A percentile compares a stretch with the other conserved stretches of the same genome.
Conservation (phyloP, 768 basidiomycete species). For the Daedaleopsis sinensis region DNA sequence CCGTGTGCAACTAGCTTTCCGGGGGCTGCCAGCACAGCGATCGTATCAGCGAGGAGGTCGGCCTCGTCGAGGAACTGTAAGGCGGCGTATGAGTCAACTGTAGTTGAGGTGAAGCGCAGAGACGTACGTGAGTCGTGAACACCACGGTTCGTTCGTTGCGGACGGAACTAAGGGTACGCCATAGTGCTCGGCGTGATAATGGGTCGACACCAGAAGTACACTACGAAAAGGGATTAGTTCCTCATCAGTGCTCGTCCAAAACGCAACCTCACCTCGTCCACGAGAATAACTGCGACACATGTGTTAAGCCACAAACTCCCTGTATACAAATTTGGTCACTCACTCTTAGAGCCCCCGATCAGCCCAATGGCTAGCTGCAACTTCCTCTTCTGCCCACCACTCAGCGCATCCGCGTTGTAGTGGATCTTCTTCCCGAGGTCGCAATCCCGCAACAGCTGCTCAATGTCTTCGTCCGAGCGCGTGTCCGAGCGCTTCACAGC, state of each 20-base stretch:
- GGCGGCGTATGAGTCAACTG: constrained; percentile 5
- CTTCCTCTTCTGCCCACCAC: constrained; percentile 84
- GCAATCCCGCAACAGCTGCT: constrained; percentile 69
- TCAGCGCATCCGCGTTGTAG: constrained; percentile 65
- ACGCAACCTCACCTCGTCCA: constrained; percentile 27
- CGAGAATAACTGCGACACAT: constrained; percentile 22
- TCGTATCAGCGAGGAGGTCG: constrained; percentile 74
- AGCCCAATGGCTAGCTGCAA: constrained; percentile 82
- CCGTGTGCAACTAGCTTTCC: constrained; percentile 76
- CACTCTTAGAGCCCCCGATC: constrained; percentile 73
- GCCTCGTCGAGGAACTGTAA: constrained; percentile 76
- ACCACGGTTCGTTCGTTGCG: constrained; percentile 68
- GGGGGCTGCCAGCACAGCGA: constrained; percentile 75
- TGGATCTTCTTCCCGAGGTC: constrained; percentile 73
- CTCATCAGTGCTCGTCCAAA: not conserved
- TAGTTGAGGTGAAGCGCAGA: not conserved
- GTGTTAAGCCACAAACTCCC: not conserved
- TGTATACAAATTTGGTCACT: constrained; percentile 22
- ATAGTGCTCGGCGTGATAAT: constrained; percentile 74
- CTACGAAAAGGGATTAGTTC: constrained; percentile 16
- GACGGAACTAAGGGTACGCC: constrained; percentile 72
- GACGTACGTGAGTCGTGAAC: constrained; percentile 76
- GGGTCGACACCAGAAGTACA: constrained; percentile 86
- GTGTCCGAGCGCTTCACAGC: constrained; percentile 53
- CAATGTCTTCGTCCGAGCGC: constrained; percentile 53